Evolutionary conservation across 2,329 filamentous ascomycete species (phyloP).

Genomic region (Aspergillus pseudonomiae): DNA sequence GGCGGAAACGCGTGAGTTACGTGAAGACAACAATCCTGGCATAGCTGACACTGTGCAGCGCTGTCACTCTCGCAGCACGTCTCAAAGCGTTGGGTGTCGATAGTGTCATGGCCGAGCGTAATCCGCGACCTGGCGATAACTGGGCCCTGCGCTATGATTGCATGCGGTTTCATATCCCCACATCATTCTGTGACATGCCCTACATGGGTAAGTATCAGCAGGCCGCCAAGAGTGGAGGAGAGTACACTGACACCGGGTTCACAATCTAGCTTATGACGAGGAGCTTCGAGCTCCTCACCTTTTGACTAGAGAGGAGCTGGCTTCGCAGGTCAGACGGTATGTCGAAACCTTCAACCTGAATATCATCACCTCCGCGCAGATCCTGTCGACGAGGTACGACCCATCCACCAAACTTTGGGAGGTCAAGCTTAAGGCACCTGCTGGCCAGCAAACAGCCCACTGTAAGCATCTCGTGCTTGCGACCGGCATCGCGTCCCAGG

Average conservation of each 20-base stretch:
- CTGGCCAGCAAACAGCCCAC: conserved; percentile 11
- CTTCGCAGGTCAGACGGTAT: conserved; percentile 25
- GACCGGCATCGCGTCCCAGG: conserved; percentile 22
- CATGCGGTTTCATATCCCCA: conserved; percentile 46
- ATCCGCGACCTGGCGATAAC: conserved; percentile 47
- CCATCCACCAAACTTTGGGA: conserved; percentile 28
- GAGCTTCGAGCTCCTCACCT: conserved; percentile 20
- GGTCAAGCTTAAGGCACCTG: conserved; percentile 23
- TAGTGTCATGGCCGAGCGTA: conserved; percentile 49
- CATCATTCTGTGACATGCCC: conserved; percentile 39
- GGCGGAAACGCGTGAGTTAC: conserved; percentile 45
- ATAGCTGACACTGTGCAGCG: conserved; percentile 24
- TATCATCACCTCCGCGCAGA: conserved; percentile 31
- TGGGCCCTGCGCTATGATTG: conserved; percentile 52
- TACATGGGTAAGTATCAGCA: conserved; percentile 31
- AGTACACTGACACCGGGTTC: neutral
- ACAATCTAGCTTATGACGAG: conserved; percentile 17
- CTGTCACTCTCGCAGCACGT: conserved; percentile 48
- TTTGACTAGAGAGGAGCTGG: conserved; percentile 19
- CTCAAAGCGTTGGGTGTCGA: conserved; percentile 47
- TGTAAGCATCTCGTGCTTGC: conserved; percentile 24
- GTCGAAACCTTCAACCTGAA: conserved; percentile 37
- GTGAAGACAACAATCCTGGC: neutral
- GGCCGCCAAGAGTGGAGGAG: neutral
- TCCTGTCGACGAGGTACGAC: conserved; percentile 31